phyloP scores from a whole-genome alignment of 371 early-diverging fungal genomes.

The Blakeslea trispora region DNA sequence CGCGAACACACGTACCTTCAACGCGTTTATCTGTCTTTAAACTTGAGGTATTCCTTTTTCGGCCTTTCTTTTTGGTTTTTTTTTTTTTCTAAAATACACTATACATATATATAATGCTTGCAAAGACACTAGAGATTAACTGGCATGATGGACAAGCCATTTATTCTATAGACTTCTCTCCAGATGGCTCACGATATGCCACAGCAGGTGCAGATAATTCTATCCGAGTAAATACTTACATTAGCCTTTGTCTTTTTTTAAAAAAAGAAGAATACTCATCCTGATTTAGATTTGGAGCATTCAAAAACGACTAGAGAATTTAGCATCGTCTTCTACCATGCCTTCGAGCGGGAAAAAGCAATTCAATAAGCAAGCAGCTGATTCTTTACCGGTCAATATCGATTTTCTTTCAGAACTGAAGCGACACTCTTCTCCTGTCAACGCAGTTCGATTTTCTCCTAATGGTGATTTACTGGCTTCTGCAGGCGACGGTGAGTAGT shows the following conservation, averaged over 20 bases:
- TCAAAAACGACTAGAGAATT: constrained; percentile 25
- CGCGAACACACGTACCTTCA: too few relatives aligned
- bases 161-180: constrained; percentile 90
- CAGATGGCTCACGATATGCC: constrained; percentile 70
- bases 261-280: background rate
- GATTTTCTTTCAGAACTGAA: constrained; percentile 85
- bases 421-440: constrained; percentile 89
- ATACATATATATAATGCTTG: too few relatives aligned
- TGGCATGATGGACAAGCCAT: constrained; percentile 95
- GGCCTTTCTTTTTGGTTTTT: background rate
- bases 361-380: constrained; percentile 26
- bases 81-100: background rate
- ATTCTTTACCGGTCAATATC: constrained; percentile 58
- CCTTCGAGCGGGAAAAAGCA: constrained; percentile 12
- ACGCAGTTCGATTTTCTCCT: constrained; percentile 93
- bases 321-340: constrained; percentile 3
- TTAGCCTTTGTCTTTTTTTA: constrained; percentile 3
- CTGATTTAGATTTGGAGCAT: constrained; percentile 68
- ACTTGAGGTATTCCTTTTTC: background rate
- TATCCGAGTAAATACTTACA: constrained; percentile 68
- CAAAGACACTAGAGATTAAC: constrained; percentile 79
- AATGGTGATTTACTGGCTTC: constrained; percentile 78
- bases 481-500: constrained; percentile 81
- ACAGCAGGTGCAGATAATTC: constrained; percentile 92
- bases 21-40: background rate